phyloP scores from a whole-genome alignment of 768 basidiomycete genomes.

The Tremella yokohamensis region DNA sequence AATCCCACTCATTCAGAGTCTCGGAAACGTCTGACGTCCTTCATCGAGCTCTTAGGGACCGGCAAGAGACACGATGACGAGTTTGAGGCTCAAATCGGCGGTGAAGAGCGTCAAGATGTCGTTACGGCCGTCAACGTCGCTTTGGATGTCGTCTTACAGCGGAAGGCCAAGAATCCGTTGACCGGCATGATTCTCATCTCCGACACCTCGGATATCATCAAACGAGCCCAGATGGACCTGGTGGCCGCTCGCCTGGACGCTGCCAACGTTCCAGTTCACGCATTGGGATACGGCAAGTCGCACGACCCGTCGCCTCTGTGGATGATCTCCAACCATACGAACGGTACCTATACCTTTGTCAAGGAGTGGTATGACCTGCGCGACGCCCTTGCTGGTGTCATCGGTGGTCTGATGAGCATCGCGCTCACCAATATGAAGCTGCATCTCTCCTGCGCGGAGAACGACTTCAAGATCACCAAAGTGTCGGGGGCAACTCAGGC shows the following conservation, averaged over 20 bases:
- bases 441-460: constrained; percentile 88
- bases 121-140: constrained; percentile 98
- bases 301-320: constrained; percentile 97
- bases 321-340: constrained; percentile 98
- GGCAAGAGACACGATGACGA: constrained; percentile 57
- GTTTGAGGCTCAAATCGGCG: constrained; percentile 66
- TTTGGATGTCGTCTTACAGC: constrained; percentile 88
- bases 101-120: constrained; percentile 93
- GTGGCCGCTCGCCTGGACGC: constrained; percentile 95
- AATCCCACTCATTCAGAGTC: constrained; percentile 66
- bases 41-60: constrained; percentile 66
- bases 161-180: constrained; percentile 83
- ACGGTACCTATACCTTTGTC: constrained; percentile 95
- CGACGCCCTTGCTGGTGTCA: constrained; percentile 84
- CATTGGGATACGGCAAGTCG: constrained; percentile 92
- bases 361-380: constrained; percentile 97
- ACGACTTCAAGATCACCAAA: constrained; percentile 87
- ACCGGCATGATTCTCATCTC: constrained; percentile 90
- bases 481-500: constrained; percentile 84
- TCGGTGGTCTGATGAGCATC: constrained; percentile 96
- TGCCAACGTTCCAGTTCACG: constrained; percentile 92
- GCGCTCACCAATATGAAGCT: constrained; percentile 89
- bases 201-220: constrained; percentile 85
- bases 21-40: constrained; percentile 66
- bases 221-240: constrained; percentile 95